Evolutionary conservation across 1,284 basidiomycete genomes (phyloP), one percentile per base, ranked within the genome.

Genomic region (Exobasidium rhododendri): DNA sequence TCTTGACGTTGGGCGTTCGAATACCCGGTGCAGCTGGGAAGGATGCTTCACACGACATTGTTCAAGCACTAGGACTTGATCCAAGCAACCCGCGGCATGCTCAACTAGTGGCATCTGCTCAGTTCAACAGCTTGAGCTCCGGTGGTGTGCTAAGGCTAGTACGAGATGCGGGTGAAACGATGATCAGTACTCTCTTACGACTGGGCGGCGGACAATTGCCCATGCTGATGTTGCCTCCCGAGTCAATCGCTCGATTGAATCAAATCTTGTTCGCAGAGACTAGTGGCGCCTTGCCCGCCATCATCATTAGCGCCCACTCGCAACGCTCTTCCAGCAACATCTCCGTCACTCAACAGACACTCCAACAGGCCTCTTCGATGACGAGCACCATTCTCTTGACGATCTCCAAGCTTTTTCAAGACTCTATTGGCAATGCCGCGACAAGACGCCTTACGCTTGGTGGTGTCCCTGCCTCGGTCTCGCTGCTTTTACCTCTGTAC

Each of bases 401-500:
- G 4, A 81, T 87, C 14, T 85, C 86, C 17, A 86, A 85, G 72
- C 78, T 83, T 24, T 82, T 85, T 44, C 86, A 86, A 70, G 83
- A 85, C 60, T 78, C 78, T 1, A 76, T 71, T 24, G 63, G 62
- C 10, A 11, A 11, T 4, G 58, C 57, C 13, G 62, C 65, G 2
- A 65, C 63, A 24, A 69, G 70, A 0, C 62, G 66, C 4, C 54
- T 74, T 5, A 71, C 66, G 20, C 63, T 78, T 20, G 68, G 64
- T 32, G 79, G 81, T 3, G 80, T 85, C 46, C 83, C 83, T 20
- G 79, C 83, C 10, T 83, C 82, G 20, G 81, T 82, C 26, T 83
- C 84, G 5, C 70, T 86, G 22, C 75, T 84, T 40, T 80, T 87
- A 22, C 72, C 86, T 43, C 80, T 86, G 46, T 86, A 86, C 70